These are phyloP conservation scores for Retiboletus flavoniger DNA, from an alignment of 1,284 basidiomycete species.

Conservation along the genomic window DNA sequence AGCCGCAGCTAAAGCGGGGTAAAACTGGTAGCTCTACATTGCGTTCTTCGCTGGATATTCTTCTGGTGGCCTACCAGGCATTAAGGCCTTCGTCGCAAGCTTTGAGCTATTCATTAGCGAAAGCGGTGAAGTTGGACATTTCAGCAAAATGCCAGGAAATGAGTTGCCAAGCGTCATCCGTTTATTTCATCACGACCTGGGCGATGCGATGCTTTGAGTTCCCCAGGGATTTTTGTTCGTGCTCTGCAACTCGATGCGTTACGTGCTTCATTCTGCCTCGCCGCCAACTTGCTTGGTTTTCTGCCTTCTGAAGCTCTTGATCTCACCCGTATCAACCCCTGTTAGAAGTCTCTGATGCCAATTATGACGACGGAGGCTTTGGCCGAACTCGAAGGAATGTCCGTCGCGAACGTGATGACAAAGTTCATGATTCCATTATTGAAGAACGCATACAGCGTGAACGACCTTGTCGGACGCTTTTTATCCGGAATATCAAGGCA, in stretches of 20 bases:
- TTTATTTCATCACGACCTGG: slow-evolving; percentile 19
- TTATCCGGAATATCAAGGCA: slow-evolving; percentile 96
- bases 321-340: slow-evolving; percentile 54
- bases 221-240: slow-evolving; percentile 19
- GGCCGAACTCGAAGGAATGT: slow-evolving; percentile 46
- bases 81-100: slow-evolving; percentile 39
- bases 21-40: slow-evolving; percentile 28
- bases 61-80: slow-evolving; percentile 23
- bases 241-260: slow-evolving; percentile 35
- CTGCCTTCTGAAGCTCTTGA: slow-evolving; percentile 38
- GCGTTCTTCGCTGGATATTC: slow-evolving; percentile 22
- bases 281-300: slow-evolving; percentile 42
- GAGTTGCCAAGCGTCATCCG: slow-evolving; percentile 25
- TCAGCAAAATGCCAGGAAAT: slow-evolving; percentile 29
- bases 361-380: slow-evolving; percentile 54
- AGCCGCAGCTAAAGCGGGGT: slow-evolving; percentile 32
- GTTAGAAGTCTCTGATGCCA: slow-evolving; percentile 59
- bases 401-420: slow-evolving; percentile 75
- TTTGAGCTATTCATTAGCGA: slow-evolving; percentile 48
- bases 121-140: slow-evolving; percentile 38
- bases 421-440: slow-evolving; percentile 82
- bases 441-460: slow-evolving; percentile 89
- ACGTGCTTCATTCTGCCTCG: slow-evolving; percentile 42
- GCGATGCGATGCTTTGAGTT: slow-evolving; percentile 30
- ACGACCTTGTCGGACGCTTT: slow-evolving; percentile 91